Percentiles rank a stretch among this genome's conserved stretches.
Evolutionary conservation across 495 filamentous ascomycete species (phyloP).

Genomic region (Filosporella fistucella): DNA sequence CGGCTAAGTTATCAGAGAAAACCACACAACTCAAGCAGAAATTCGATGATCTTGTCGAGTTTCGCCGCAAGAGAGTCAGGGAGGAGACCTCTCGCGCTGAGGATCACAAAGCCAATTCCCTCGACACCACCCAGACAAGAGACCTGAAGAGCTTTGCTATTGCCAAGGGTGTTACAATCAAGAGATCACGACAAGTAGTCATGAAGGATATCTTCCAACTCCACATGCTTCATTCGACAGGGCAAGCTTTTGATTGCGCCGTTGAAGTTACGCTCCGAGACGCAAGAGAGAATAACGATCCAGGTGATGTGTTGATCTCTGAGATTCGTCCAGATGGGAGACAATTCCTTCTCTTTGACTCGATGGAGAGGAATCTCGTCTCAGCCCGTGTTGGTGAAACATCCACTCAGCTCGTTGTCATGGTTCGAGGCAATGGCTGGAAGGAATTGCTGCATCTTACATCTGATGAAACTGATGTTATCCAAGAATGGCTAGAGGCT

Average conservation of each 20-base stretch:
- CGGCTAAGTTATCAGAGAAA: too few relatives aligned
- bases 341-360: constrained; percentile 85
- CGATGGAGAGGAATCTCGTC: constrained; percentile 60
- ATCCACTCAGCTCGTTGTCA: constrained; percentile 69
- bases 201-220: constrained; percentile 88
- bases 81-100: constrained; percentile 81
- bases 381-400: constrained; percentile 77
- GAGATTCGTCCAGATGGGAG: constrained; percentile 70
- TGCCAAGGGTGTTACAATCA: constrained; percentile 63
- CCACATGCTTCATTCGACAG: constrained; percentile 81
- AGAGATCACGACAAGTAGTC: constrained; percentile 68
- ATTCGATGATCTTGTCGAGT: constrained; percentile 67
- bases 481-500: constrained; percentile 83
- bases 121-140: constrained; percentile 73
- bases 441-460: constrained; percentile 73
- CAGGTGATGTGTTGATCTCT: constrained; percentile 83
- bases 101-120: constrained; percentile 81
- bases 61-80: constrained; percentile 68
- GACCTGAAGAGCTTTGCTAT: constrained; percentile 73
- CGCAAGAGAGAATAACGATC: constrained; percentile 48
- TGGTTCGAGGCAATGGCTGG: constrained; percentile 78
- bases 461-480: constrained; percentile 67
- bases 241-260: constrained; percentile 81
- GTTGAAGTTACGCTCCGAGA: constrained; percentile 88
- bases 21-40: too few relatives aligned